Conservation (phyloP, 176 grass and related monocot species). For the Carex scoparia region DNA sequence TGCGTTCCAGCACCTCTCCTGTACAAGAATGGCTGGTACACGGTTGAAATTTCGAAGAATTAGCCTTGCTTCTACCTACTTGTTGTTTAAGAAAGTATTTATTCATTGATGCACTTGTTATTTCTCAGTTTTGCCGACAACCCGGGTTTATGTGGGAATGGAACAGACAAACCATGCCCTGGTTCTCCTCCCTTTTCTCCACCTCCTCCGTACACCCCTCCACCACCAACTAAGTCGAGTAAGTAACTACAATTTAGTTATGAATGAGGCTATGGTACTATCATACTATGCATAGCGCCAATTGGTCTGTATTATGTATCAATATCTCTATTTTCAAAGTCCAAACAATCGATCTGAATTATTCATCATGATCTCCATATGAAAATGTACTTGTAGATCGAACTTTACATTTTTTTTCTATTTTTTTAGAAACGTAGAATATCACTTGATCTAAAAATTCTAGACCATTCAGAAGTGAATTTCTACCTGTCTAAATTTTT, state of each 20-base stretch:
- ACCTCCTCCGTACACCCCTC: conserved; percentile 54
- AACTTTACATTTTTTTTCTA: too few species aligned
- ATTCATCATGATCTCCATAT: too few species aligned
- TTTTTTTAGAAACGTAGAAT: too few species aligned
- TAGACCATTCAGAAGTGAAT: too few species aligned
- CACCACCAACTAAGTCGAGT: conserved; percentile 36
- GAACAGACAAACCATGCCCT: conserved; percentile 54
- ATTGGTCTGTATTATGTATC: too few species aligned
- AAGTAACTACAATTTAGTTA: not conserved
- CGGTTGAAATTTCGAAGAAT: not conserved
- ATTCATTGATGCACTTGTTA: conserved; percentile 3
- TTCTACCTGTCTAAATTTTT: too few species aligned
- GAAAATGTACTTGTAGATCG: too few species aligned
- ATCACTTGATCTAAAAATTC: too few species aligned
- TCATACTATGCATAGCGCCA: too few species aligned
- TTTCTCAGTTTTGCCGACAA: conserved; percentile 76
- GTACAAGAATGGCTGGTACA: not conserved
- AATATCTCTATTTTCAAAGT: too few species aligned
- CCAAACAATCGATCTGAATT: too few species aligned
- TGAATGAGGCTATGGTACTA: not conserved
- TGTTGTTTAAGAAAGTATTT: conserved; percentile 4
- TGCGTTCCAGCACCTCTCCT: not conserved
- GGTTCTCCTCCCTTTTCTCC: conserved; percentile 67
- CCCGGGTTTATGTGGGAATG: conserved; percentile 56
- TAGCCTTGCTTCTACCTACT: not conserved